These are phyloP conservation scores for Nakazawaea anatomiae DNA, from an alignment of 805 yeast species.

Conservation along the genomic window DNA sequence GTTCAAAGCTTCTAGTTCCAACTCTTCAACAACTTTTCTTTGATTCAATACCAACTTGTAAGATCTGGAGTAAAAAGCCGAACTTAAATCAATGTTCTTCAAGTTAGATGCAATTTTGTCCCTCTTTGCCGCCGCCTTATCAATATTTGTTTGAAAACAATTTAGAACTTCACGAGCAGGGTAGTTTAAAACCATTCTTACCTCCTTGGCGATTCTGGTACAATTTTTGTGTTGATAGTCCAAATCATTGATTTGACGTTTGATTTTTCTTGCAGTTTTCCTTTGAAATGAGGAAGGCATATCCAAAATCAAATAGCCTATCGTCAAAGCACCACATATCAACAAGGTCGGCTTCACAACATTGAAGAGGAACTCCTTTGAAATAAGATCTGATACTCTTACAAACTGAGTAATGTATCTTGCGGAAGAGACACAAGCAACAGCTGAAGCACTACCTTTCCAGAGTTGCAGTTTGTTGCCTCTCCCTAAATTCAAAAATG, in stretches of 20 bases:
- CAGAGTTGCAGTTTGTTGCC: slow-evolving; percentile 21
- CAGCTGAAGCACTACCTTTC: slow-evolving; percentile 23
- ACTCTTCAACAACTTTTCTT: slow-evolving; percentile 30
- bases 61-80: slow-evolving; percentile 47
- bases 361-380: slow-evolving; percentile 32
- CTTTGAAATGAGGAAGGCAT: slow-evolving; percentile 87
- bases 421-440: slow-evolving; percentile 16
- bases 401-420: slow-evolving; percentile 28
- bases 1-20: slow-evolving; percentile 37
- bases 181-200: slow-evolving; percentile 69
- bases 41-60: slow-evolving; percentile 39
- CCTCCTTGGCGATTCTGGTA: slow-evolving; percentile 72
- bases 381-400: slow-evolving; percentile 29
- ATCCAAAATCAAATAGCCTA: slow-evolving; percentile 65
- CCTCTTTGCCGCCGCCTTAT: slow-evolving; percentile 52
- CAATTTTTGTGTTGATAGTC: slow-evolving; percentile 82
- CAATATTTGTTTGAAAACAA: slow-evolving; percentile 61
- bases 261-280: slow-evolving; percentile 70
- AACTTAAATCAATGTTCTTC: slow-evolving; percentile 50
- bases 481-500: slow-evolving; percentile 20
- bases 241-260: slow-evolving; percentile 49
- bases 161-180: slow-evolving; percentile 81
- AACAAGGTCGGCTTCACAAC: slow-evolving; percentile 50
- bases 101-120: slow-evolving; percentile 47
- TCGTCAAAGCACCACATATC: slow-evolving; percentile 45